Conservation (phyloP, 495 filamentous ascomycete species). For the Hypoxylon cercidicola region DNA sequence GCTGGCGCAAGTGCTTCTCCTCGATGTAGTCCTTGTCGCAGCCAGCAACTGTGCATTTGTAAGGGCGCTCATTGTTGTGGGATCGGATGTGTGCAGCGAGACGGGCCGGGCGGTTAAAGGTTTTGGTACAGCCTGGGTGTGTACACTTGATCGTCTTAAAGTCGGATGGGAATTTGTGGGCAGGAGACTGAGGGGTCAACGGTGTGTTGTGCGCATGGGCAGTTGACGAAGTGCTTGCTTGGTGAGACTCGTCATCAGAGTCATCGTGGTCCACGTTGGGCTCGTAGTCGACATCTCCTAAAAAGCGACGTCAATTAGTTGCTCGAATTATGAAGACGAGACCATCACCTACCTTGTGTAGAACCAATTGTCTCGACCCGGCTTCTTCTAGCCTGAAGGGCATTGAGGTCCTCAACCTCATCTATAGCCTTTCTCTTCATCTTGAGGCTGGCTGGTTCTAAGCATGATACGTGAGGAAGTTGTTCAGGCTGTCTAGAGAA, state of each 20-base stretch:
- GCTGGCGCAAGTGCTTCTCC: conserved; percentile 81
- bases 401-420: conserved; percentile 15
- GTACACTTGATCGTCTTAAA: conserved; percentile 78
- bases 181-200: conserved; percentile 63
- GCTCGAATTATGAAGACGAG: background rate
- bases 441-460: background rate
- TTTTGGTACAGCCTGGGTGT: conserved; percentile 74
- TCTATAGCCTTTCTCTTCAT: conserved; percentile 47
- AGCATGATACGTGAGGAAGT: conserved; percentile 1
- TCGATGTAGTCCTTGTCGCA: conserved; percentile 87
- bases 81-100: conserved; percentile 80
- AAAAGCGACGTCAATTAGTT: conserved; percentile 17
- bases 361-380: conserved; percentile 1
- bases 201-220: conserved; percentile 60
- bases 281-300: conserved; percentile 26
- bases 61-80: conserved; percentile 82
- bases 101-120: conserved; percentile 87
- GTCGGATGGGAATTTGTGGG: conserved; percentile 71
- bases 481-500: background rate
- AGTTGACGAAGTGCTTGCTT: conserved; percentile 42
- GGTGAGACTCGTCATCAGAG: conserved; percentile 57
- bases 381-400: conserved; percentile 19
- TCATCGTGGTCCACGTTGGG: conserved; percentile 26
- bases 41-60: conserved; percentile 69
- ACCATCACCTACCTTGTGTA: conserved; percentile 4